These are phyloP conservation scores for Lactarius quietus DNA, from an alignment of 768 basidiomycete species.

Conservation along the genomic window DNA sequence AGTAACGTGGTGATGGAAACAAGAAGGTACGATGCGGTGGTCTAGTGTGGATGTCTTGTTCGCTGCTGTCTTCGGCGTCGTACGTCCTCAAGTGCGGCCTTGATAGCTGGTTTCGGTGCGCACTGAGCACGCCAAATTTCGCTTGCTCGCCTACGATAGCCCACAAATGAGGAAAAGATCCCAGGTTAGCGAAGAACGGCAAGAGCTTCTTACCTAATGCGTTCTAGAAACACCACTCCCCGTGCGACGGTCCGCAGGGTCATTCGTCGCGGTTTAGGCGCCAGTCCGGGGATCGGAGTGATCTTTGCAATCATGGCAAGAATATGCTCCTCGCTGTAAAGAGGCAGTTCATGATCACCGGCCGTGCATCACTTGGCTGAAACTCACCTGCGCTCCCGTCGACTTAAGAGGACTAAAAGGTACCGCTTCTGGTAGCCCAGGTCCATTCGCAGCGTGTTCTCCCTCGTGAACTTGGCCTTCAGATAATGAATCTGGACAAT, in stretches of 20 bases:
- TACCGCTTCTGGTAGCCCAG: conserved; percentile 88
- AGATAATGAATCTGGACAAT: conserved; percentile 89
- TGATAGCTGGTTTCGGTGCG: conserved; percentile 56
- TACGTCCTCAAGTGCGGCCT: conserved; percentile 68
- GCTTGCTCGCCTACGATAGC: conserved; percentile 51
- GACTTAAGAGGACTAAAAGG: conserved; percentile 65
- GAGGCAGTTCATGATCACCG: background rate
- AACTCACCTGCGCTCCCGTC: conserved; percentile 66
- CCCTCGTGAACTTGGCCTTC: conserved; percentile 87
- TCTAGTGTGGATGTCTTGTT: conserved; percentile 4
- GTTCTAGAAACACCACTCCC: conserved; percentile 60
- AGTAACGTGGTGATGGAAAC: too few relatives aligned
- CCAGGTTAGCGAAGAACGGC: background rate
- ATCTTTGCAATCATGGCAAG: conserved; percentile 72
- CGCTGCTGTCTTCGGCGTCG: conserved; percentile 35
- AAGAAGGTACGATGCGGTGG: background rate
- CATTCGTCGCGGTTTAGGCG: conserved; percentile 40
- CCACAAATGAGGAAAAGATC: conserved; percentile 17
- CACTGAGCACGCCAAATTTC: conserved; percentile 61
- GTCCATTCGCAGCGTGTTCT: conserved; percentile 71
- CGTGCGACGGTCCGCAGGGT: conserved; percentile 56
- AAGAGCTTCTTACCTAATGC: conserved; percentile 51
- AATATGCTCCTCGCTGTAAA: conserved; percentile 62
- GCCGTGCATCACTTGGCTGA: background rate
- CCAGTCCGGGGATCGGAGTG: conserved; percentile 49